phyloP scores from a whole-genome alignment of 2,329 filamentous ascomycete genomes.

The Verticillium isaacii region DNA sequence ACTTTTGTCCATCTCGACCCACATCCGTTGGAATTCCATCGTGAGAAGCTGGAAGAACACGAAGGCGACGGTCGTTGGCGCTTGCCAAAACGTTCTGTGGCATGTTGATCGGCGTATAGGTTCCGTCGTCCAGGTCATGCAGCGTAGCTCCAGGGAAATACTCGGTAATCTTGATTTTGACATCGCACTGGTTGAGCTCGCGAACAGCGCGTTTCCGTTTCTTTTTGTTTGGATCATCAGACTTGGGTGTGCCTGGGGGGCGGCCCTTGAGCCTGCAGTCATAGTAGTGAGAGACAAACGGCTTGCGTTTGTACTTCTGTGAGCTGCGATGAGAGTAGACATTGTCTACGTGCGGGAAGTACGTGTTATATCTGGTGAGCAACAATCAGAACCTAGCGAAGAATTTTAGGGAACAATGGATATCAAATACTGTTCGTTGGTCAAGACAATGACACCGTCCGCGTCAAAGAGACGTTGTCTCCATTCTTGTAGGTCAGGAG shows the following conservation, averaged over 20 bases:
- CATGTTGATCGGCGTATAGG: conserved; percentile 7
- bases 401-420: conserved; percentile 6
- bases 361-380: conserved; percentile 63
- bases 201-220: conserved; percentile 73
- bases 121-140: conserved; percentile 16
- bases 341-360: conserved; percentile 81
- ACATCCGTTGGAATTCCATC: conserved; percentile 12
- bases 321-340: conserved; percentile 81
- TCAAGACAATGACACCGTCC: conserved; percentile 67
- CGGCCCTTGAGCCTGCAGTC: conserved; percentile 78
- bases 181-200: conserved; percentile 75
- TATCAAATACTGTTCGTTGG: conserved; percentile 62
- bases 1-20: conserved; percentile 44
- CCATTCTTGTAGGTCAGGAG: conserved; percentile 66
- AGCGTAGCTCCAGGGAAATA: conserved; percentile 57
- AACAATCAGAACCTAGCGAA: not conserved
- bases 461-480: conserved; percentile 69
- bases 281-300: conserved; percentile 82
- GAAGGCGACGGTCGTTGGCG: conserved; percentile 5
- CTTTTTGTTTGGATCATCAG: conserved; percentile 75
- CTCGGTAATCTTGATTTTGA: conserved; percentile 83
- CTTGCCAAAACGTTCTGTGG: conserved; percentile 14
- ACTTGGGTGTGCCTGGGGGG: conserved; percentile 74
- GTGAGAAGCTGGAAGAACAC: conserved; percentile 12
- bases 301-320: conserved; percentile 74